Evolutionary conservation across 495 filamentous ascomycete genomes (phyloP), one percentile per base, ranked within the genome.

Genomic region (Aspergillus biplanus): DNA sequence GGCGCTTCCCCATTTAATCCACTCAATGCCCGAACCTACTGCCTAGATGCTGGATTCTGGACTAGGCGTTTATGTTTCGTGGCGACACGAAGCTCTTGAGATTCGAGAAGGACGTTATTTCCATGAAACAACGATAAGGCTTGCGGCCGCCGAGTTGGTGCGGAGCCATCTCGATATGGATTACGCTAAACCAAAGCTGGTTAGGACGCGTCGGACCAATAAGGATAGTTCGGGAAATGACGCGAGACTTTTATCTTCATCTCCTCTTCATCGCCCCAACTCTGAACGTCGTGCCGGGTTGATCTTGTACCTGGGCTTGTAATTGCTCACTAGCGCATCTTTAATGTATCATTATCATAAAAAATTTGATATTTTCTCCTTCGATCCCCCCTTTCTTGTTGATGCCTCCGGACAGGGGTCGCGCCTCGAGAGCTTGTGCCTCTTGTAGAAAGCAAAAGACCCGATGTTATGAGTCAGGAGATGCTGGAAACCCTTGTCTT

Each of bases 361-460:
- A 5, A 15, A 0, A 0, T 4, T 18, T 9, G n/a, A n/a, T 9
- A 31, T 27, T 50, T 50, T 21, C 47, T 49, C 5, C 1, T 21
- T 31, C 16, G 16, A 50, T 50, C 11, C 18, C 5, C n/a, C 47
- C 0, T 21, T 27, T 18, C 47, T 27, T 27, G 21, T 27, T 27
- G 16, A 80, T 82, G 80, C 78, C 77, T 46, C 73, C 77, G 48
- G 74, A 78, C 65, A 70, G 73, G 56, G 77, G 80, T 48, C 72
- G 78, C 18, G 80, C 80, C 46, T 82, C 80, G 5, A 71, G 72
- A 67, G 78, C 80, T 7, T 81, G 78, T 59, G 63, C 67, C 33
- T 73, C 77, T 33, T 82, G 78, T 66, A 65, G 77, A 31, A 78
- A 76, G 62, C 74, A 76, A 42, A 80, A 82, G 66, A 82, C 79